These are phyloP conservation scores for Cenchrus purpureus DNA, from an alignment of 176 grass and related monocot species.

Conservation along the genomic window DNA sequence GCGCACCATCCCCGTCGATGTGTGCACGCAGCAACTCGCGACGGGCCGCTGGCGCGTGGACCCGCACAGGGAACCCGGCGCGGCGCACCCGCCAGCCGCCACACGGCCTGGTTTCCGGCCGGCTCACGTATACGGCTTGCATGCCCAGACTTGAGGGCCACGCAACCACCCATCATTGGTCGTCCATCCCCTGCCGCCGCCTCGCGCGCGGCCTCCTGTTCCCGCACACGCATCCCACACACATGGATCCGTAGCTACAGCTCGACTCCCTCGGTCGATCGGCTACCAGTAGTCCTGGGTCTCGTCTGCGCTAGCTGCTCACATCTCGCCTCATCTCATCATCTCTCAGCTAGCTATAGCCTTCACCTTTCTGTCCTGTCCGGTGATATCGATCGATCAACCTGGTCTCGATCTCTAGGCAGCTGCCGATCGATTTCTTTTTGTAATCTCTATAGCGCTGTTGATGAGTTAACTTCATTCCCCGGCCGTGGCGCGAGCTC, in stretches of 20 bases:
- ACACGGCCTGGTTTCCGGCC: conserved; percentile 37
- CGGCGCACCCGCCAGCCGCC: background rate
- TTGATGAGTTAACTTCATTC: background rate
- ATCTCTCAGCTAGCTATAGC: too few relatives aligned
- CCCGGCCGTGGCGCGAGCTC: background rate
- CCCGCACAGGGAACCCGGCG: conserved; percentile 50
- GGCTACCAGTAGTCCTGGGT: background rate
- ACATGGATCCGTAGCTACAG: background rate
- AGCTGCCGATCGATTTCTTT: conserved; percentile 24
- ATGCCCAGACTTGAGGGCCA: conserved; percentile 68
- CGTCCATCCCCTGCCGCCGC: background rate
- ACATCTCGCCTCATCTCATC: background rate
- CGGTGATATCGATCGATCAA: background rate
- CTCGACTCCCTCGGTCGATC: background rate
- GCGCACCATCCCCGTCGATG: background rate
- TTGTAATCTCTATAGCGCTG: background rate
- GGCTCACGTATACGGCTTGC: conserved; percentile 53
- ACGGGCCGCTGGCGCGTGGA: background rate
- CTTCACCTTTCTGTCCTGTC: background rate
- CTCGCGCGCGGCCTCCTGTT: background rate
- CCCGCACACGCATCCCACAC: conserved; percentile 5
- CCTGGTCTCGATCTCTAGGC: background rate
- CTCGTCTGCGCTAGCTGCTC: background rate
- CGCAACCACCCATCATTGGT: conserved; percentile 63
- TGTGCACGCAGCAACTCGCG: conserved; percentile 45